phyloP scores from a whole-genome alignment of 371 early-diverging fungal species.

The Lichtheimia corymbifera region DNA sequence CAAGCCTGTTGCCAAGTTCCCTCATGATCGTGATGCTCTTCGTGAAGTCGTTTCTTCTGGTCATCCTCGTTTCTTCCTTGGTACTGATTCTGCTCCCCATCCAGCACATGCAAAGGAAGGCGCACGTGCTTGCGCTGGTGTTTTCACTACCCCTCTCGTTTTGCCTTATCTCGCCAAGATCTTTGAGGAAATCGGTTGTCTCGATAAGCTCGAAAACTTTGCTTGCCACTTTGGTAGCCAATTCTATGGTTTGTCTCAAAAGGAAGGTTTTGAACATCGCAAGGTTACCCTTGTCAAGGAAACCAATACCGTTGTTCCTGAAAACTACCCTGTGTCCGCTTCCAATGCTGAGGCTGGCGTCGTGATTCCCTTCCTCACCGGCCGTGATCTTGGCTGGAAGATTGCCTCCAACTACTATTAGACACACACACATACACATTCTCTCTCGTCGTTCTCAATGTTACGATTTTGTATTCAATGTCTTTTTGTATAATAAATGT shows the following conservation, averaged over 20 bases:
- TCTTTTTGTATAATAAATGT: constrained; percentile 19
- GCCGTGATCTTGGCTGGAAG: constrained; percentile 72
- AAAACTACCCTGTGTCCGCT: constrained; percentile 48
- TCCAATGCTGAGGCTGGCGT: constrained; percentile 59
- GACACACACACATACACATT: neutral
- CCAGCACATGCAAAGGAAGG: constrained; percentile 86
- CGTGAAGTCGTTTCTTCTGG: constrained; percentile 81
- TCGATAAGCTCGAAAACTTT: constrained; percentile 80
- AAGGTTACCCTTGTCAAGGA: constrained; percentile 60
- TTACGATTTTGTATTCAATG: neutral
- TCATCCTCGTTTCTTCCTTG: constrained; percentile 95
- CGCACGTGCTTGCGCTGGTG: constrained; percentile 86
- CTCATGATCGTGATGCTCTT: constrained; percentile 90
- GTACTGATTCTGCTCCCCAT: constrained; percentile 97
- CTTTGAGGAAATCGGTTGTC: constrained; percentile 83
- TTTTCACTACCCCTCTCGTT: constrained; percentile 87
- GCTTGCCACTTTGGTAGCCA: constrained; percentile 80
- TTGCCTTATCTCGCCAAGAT: constrained; percentile 86
- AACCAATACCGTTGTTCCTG: constrained; percentile 53
- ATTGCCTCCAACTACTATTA: constrained; percentile 51
- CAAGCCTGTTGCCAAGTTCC: constrained; percentile 97
- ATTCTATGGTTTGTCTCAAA: constrained; percentile 77
- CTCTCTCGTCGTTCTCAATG: too few relatives aligned
- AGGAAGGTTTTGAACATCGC: constrained; percentile 51
- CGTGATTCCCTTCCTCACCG: constrained; percentile 90